Percentiles rank a stretch among this genome's conserved stretches.
Evolutionary conservation across 371 early-diverging fungal genomes (phyloP).

Genomic region (Mucor mucedo): DNA sequence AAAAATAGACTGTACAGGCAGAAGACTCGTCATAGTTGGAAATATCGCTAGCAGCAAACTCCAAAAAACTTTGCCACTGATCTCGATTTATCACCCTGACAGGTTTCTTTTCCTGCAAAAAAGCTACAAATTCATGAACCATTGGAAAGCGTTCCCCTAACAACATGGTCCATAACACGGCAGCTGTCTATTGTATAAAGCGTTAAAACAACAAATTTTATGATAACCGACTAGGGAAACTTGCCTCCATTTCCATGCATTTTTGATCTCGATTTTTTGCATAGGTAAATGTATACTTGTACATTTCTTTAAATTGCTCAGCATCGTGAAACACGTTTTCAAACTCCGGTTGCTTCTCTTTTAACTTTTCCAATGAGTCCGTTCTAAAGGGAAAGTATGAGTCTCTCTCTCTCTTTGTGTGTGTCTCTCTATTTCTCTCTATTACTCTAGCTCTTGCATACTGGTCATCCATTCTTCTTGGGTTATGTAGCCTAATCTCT

Average conservation of each 20-base stretch:
- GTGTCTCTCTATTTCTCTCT: background rate
- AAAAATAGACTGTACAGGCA: constrained; percentile 57
- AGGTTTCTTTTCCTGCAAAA: constrained; percentile 60
- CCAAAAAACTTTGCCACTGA: constrained; percentile 75
- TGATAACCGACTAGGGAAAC: too few species aligned
- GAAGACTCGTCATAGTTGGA: constrained; percentile 68
- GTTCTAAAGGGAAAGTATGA: constrained; percentile 39
- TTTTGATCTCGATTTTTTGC: constrained; percentile 73
- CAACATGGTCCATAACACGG: constrained; percentile 61
- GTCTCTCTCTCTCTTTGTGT: background rate
- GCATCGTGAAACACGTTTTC: constrained; percentile 50
- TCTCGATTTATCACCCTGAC: constrained; percentile 75
- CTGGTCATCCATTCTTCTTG: constrained; percentile 72
- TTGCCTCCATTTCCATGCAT: constrained; percentile 71
- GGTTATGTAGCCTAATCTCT: constrained; percentile 61
- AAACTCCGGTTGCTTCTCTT: constrained; percentile 47
- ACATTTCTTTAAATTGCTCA: constrained; percentile 64
- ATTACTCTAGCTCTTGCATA: constrained; percentile 65
- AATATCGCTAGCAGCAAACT: constrained; percentile 65
- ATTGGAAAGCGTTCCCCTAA: constrained; percentile 51
- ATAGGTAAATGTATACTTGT: constrained; percentile 71
- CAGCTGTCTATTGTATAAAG: constrained; percentile 47
- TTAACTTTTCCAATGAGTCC: constrained; percentile 59
- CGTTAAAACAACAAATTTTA: too few species aligned
- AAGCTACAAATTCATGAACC: constrained; percentile 57